phyloP scores from a whole-genome alignment of 345 rosid genomes.

The Brassica carinata region DNA sequence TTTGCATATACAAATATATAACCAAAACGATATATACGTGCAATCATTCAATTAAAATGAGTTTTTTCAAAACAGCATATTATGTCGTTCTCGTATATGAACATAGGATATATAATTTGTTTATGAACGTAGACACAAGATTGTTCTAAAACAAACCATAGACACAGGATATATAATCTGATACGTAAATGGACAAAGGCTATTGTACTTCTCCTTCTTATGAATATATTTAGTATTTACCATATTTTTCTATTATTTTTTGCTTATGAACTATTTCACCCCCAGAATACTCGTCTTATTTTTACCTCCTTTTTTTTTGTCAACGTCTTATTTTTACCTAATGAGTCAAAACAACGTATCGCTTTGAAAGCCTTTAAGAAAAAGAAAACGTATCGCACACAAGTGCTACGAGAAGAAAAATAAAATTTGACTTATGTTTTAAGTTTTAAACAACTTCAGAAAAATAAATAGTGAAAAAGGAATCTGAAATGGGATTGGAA shows the following conservation, averaged over 20 bases:
- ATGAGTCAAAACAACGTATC: constrained; percentile 6
- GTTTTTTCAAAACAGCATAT: background rate
- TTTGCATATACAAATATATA: no score
- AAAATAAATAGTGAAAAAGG: background rate
- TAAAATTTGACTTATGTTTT: background rate
- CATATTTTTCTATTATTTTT: background rate
- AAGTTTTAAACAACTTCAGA: background rate
- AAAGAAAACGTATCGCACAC: background rate
- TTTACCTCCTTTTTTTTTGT: background rate
- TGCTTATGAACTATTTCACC: background rate
- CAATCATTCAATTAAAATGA: background rate
- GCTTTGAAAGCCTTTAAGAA: no score
- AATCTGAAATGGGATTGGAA: constrained; percentile 24
- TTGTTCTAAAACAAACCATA: no score
- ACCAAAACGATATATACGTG: no score
- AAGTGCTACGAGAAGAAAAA: background rate
- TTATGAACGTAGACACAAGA: background rate
- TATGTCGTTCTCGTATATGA: background rate
- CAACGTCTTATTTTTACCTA: background rate
- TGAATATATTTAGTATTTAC: background rate
- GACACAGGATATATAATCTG: background rate
- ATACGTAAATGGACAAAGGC: background rate
- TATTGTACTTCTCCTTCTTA: background rate
- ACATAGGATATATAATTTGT: background rate
- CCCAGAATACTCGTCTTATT: background rate